Evolutionary conservation across 306 rosid species (phyloP).

Genomic region (Quercus rubra): DNA sequence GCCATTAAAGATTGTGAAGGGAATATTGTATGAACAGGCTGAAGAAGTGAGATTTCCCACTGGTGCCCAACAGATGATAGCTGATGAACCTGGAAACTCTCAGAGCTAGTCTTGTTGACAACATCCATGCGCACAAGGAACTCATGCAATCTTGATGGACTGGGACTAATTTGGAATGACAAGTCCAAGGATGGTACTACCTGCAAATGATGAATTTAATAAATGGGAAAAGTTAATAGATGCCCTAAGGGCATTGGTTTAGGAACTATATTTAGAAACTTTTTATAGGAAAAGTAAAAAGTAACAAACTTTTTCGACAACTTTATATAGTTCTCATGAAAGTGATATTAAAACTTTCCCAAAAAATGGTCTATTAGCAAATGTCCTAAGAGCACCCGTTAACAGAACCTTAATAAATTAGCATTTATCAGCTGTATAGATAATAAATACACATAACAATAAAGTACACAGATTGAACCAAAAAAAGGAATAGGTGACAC

Average conservation of each 20-base stretch:
- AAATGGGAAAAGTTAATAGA: too few species aligned
- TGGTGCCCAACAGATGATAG: conserved; percentile 64
- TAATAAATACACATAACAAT: too few species aligned
- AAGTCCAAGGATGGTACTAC: conserved; percentile 86
- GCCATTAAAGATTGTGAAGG: conserved; percentile 71
- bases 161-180: conserved; percentile 82
- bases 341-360: too few species aligned
- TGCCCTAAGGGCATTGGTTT: too few species aligned
- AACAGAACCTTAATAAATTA: conserved; percentile 4
- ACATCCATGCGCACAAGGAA: conserved; percentile 90
- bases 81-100: conserved; percentile 77
- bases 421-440: conserved; percentile 15
- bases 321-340: too few species aligned
- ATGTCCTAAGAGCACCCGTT: too few species aligned
- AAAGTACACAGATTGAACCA: background rate
- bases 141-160: conserved; percentile 76
- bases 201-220: conserved; percentile 40
- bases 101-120: conserved; percentile 69
- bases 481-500: background rate
- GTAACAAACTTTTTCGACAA: too few species aligned
- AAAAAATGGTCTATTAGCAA: too few species aligned
- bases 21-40: conserved; percentile 64
- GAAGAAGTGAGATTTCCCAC: conserved; percentile 85
- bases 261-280: too few species aligned
- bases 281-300: too few species aligned